These are phyloP conservation scores for Elasticomyces elasticus DNA, from an alignment of 495 filamentous ascomycete species.

Conservation along the genomic window DNA sequence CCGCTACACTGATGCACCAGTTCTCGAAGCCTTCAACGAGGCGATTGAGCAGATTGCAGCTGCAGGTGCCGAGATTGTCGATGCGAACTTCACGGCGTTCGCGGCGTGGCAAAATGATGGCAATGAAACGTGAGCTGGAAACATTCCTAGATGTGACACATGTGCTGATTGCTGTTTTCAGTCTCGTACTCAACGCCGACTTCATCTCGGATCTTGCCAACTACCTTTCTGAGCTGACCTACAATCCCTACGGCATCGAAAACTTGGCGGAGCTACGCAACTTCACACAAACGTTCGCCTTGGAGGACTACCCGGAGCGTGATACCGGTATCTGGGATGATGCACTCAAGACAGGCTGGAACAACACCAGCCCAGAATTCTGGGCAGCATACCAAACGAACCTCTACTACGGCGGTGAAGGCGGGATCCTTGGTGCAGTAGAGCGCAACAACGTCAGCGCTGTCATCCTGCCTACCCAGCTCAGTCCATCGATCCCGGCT, in stretches of 20 bases:
- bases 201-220: conserved; percentile 29
- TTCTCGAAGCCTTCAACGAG: conserved; percentile 38
- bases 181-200: conserved; percentile 30
- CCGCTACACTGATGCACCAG: conserved; percentile 22
- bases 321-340: conserved; percentile 41
- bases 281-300: conserved; percentile 38
- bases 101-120: conserved; percentile 22
- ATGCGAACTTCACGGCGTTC: conserved; percentile 44
- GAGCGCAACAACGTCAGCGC: conserved; percentile 40
- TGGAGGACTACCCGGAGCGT: conserved; percentile 42
- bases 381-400: conserved; percentile 33
- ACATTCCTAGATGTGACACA: no score
- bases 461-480: conserved; percentile 41
- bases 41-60: conserved; percentile 35
- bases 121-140: conserved; percentile 22
- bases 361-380: conserved; percentile 30
- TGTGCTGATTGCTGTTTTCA: no score
- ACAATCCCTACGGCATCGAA: conserved; percentile 31
- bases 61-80: conserved; percentile 44
- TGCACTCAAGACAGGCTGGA: conserved; percentile 31
- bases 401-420: conserved; percentile 37
- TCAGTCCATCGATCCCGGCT: conserved; percentile 37
- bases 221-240: conserved; percentile 33
- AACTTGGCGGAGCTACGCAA: conserved; percentile 34
- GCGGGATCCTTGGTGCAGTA: conserved; percentile 43